Base-by-base conservation (phyloP, 208 protist genomes). In the Tritrichomonas foetus region DNA sequence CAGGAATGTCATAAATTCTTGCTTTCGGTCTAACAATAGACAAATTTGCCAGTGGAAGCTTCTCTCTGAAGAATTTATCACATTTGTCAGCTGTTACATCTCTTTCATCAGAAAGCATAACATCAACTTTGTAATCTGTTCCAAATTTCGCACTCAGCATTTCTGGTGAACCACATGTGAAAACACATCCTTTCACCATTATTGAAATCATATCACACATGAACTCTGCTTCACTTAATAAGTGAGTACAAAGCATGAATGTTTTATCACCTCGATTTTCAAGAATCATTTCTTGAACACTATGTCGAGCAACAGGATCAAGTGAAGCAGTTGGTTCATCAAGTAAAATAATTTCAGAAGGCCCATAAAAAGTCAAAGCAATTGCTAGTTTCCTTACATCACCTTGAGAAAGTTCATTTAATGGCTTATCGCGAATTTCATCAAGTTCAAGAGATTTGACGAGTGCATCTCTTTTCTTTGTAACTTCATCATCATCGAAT, bases 91-190 rank as follows among this genome's bases (percentile, higher is more conserved):
- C 47, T 49, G 27, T 49, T 66, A 39, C 50, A 33, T 93, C n/a
- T 39, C 33, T 47, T 16, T 66, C 82, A 66, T 57, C 50, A 14
- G 61, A 47, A n/a, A 93, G n/a, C 47, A 47, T 20, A 16, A 93
- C 66, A 93, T 93, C 82, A 14, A 93, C 27, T 50, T 93, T 57
- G 41, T 93, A 93, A 16, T 47, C 50, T 93, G 47, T 93, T 27
- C 82, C 82, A 36, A 69, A 93, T n/a, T 49, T 39, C 1, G 44
- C 27, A 25, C n/a, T 47, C 36, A 93, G 41, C 3, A 47, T n/a
- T 50, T 93, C 49, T 69, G 82, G 82, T 66, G 82, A 66, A 44
- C 82, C 82, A 93, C n/a, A 16, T 49, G 50, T 47, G 14, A 49
- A 57, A 41, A 93, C 47, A n/a, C n/a, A 47, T 47, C 82, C 82